A percentile compares a stretch with the other conserved stretches of the same genome.
These are phyloP conservation scores for Fusarium albidum DNA, from an alignment of 2,329 filamentous ascomycete genomes.

Conservation along the genomic window DNA sequence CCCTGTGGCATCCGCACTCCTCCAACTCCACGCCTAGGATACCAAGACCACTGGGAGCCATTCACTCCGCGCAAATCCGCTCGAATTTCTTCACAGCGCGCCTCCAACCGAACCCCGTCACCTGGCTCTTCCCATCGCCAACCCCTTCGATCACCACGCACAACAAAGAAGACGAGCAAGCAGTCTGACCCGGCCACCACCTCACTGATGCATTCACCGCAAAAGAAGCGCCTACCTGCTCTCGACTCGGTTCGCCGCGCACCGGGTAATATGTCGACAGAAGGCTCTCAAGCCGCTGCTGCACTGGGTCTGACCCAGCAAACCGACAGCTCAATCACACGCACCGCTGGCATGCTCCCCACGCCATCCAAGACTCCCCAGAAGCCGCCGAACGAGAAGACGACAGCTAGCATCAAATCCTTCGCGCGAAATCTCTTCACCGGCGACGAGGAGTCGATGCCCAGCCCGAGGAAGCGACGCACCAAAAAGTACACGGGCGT, in stretches of 20 bases:
- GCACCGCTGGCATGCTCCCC: constrained; percentile 68
- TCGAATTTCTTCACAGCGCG: constrained; percentile 66
- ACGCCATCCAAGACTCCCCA: constrained; percentile 82
- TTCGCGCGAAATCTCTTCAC: constrained; percentile 71
- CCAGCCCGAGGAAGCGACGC: constrained; percentile 66
- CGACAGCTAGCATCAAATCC: constrained; percentile 58
- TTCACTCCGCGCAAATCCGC: constrained; percentile 76
- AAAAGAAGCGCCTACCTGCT: constrained; percentile 59
- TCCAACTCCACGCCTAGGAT: constrained; percentile 73
- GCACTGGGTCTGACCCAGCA: constrained; percentile 49
- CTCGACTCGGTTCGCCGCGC: constrained; percentile 58
- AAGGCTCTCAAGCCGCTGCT: constrained; percentile 53
- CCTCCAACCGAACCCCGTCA: constrained; percentile 63
- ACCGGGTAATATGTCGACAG: constrained; percentile 54
- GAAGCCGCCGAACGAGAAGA: constrained; percentile 65
- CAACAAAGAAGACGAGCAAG: constrained; percentile 43
- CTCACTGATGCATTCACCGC: constrained; percentile 56
- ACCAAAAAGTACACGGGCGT: constrained; percentile 65
- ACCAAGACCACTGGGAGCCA: constrained; percentile 74
- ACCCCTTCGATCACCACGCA: constrained; percentile 44
- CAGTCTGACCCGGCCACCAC: constrained; percentile 44
- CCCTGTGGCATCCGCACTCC: constrained; percentile 69
- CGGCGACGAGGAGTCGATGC: constrained; percentile 65
- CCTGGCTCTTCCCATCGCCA: constrained; percentile 51
- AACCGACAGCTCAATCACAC: constrained; percentile 42